These are phyloP conservation scores for Bromus sterilis DNA, from an alignment of 176 grass and related monocot species.

Conservation along the genomic window DNA sequence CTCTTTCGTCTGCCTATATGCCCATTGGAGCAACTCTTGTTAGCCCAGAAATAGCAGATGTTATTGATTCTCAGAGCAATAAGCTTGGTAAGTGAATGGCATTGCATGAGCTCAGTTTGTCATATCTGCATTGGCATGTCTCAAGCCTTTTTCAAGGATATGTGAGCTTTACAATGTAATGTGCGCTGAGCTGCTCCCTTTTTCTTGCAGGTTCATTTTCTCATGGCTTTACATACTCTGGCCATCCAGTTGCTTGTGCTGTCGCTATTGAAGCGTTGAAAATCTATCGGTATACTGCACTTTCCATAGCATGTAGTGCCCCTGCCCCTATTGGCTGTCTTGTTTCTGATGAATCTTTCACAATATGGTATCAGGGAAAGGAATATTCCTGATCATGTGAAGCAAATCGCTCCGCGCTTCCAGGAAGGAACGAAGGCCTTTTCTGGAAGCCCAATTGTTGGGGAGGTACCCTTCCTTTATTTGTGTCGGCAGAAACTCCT, in stretches of 20 bases:
- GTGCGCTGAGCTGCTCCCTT: neutral
- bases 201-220: conserved; percentile 72
- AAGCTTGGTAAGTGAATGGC: conserved; percentile 64
- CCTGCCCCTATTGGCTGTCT: neutral
- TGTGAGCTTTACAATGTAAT: neutral
- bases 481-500: neutral
- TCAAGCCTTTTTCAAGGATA: neutral
- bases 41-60: conserved; percentile 84
- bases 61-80: conserved; percentile 94
- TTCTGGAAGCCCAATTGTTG: conserved; percentile 74
- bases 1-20: conserved; percentile 91
- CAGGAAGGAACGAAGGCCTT: conserved; percentile 75
- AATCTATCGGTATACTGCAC: conserved; percentile 50
- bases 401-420: conserved; percentile 56
- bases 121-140: neutral
- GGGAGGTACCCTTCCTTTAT: conserved; percentile 58
- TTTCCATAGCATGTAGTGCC: neutral
- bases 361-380: conserved; percentile 58
- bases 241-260: conserved; percentile 85
- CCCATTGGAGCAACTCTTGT: conserved; percentile 88
- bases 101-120: neutral
- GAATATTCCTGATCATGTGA: conserved; percentile 77
- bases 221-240: conserved; percentile 95
- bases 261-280: conserved; percentile 89
- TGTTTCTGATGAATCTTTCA: conserved; percentile 16